These are phyloP conservation scores for Cephalotrichum gorgonifer DNA, from an alignment of 2,329 filamentous ascomycete genomes.

Conservation along the genomic window DNA sequence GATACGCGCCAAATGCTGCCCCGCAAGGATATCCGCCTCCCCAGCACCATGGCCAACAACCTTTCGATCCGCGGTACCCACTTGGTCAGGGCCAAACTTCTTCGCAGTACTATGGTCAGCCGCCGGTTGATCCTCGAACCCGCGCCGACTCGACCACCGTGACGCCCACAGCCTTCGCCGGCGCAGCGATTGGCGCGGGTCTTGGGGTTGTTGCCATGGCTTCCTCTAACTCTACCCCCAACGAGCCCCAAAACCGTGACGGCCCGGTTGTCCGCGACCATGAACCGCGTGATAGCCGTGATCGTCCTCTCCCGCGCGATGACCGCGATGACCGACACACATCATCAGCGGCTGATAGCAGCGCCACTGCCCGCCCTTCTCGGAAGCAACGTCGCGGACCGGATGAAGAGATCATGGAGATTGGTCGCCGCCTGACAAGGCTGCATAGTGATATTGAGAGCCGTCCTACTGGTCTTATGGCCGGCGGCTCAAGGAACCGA, in stretches of 20 bases:
- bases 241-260: neutral
- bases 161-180: slow-evolving; percentile 4
- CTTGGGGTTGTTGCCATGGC: neutral
- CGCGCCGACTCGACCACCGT: neutral
- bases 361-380: neutral
- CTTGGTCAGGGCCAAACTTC: neutral
- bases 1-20: neutral
- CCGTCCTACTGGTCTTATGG: slow-evolving; percentile 23
- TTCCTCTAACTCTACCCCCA: neutral
- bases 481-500: neutral
- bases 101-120: neutral
- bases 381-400: slow-evolving; percentile 15
- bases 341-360: neutral
- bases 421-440: slow-evolving; percentile 43
- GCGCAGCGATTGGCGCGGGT: slow-evolving; percentile 5
- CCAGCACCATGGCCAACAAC: neutral
- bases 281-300: neutral
- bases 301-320: neutral
- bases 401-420: slow-evolving; percentile 46
- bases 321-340: neutral
- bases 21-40: neutral
- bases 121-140: neutral
- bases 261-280: neutral
- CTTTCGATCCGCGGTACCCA: slow-evolving; percentile 1
- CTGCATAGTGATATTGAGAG: slow-evolving; percentile 21